These are phyloP conservation scores for Boletus patriciae DNA, from an alignment of 768 basidiomycete genomes.

Conservation along the genomic window DNA sequence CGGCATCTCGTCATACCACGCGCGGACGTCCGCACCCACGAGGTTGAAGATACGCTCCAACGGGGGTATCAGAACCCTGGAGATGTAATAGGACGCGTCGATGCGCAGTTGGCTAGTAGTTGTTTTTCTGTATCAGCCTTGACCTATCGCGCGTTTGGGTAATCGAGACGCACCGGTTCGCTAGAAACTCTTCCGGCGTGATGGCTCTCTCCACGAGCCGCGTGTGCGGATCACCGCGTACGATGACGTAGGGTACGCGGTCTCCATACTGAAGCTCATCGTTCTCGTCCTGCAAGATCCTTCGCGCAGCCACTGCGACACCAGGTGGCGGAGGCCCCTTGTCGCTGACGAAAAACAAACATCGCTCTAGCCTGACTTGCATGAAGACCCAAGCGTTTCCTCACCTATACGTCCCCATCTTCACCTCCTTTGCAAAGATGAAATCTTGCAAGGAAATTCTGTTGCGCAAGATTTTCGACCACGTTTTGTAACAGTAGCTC, in stretches of 20 bases:
- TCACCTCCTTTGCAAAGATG: conserved; percentile 92
- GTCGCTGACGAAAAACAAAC: conserved; percentile 50
- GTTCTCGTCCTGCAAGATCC: conserved; percentile 69
- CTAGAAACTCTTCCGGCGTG: conserved; percentile 68
- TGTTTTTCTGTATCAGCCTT: not conserved
- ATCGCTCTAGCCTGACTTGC: not conserved
- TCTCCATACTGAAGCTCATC: conserved; percentile 92
- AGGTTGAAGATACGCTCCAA: conserved; percentile 89
- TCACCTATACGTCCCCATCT: conserved; percentile 90
- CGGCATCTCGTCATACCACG: conserved; percentile 90
- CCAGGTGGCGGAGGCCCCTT: conserved; percentile 89
- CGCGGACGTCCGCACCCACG: conserved; percentile 78
- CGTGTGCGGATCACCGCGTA: conserved; percentile 57
- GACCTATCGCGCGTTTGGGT: not conserved
- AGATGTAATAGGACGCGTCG: conserved; percentile 91
- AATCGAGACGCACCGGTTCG: conserved; percentile 50
- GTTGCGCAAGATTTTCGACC: conserved; percentile 81
- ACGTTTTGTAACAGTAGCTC: conserved; percentile 79
- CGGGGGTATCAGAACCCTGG: conserved; percentile 82
- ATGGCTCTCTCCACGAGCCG: conserved; percentile 75
- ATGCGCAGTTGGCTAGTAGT: conserved; percentile 64
- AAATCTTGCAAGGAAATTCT: conserved; percentile 88
- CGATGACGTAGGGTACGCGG: conserved; percentile 88
- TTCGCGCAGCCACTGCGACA: conserved; percentile 78
- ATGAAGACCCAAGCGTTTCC: not conserved